phyloP scores from a whole-genome alignment of 257 asterid species.

The Ophiorrhiza pumila region DNA sequence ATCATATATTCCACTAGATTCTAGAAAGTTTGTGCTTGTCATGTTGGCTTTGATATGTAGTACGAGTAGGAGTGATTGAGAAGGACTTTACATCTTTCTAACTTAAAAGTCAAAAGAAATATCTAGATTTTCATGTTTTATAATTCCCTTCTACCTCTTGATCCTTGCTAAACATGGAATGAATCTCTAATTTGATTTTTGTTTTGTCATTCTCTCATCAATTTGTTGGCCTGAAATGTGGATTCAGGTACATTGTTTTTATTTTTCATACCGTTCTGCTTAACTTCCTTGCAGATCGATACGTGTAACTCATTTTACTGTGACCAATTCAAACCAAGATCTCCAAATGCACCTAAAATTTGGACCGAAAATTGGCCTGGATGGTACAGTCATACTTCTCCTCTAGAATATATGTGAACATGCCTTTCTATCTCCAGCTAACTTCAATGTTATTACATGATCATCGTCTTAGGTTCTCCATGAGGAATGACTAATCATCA shows the following conservation, averaged over 20 bases:
- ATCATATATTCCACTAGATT: background rate
- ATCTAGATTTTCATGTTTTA: background rate
- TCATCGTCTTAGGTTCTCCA: background rate
- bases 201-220: background rate
- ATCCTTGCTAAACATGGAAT: background rate
- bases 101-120: background rate
- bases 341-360: slow-evolving; percentile 73
- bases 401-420: background rate
- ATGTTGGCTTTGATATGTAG: background rate
- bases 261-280: background rate
- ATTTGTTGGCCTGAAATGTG: slow-evolving; percentile 18
- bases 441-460: background rate
- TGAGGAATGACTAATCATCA: background rate
- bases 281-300: slow-evolving; percentile 54
- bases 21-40: background rate
- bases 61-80: background rate
- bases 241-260: slow-evolving; percentile 5
- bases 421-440: background rate
- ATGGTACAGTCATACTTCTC: slow-evolving; percentile 49
- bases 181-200: slow-evolving; percentile 1
- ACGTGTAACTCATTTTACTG: slow-evolving; percentile 91
- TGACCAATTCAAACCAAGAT: slow-evolving; percentile 69
- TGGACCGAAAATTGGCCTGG: slow-evolving; percentile 99
- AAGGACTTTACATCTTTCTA: background rate
- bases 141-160: background rate